These are phyloP conservation scores for Toxicodendron radicans DNA, from an alignment of 345 rosid genomes.

Conservation along the genomic window DNA sequence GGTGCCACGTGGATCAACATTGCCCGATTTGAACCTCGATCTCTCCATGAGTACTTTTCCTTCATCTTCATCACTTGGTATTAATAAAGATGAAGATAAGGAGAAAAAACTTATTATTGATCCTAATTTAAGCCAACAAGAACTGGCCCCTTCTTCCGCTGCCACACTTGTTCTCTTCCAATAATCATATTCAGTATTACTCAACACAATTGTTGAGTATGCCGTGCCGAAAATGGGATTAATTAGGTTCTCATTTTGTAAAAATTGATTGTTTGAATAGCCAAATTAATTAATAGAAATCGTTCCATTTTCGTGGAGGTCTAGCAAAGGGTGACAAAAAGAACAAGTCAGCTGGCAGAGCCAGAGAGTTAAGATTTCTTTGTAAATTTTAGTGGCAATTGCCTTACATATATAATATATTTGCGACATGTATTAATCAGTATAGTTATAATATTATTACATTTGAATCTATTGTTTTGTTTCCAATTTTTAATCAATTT, in stretches of 20 bases:
- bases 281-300: not conserved
- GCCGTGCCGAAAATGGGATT: not conserved
- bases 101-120: not conserved
- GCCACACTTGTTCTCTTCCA: slow-evolving; percentile 26
- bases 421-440: not conserved
- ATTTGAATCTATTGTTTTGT: not conserved
- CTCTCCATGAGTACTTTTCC: slow-evolving; percentile 18
- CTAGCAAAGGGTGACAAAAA: not conserved
- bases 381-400: not conserved
- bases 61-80: not conserved
- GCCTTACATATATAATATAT: not conserved
- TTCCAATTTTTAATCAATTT: not conserved
- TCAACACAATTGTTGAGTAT: not conserved
- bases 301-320: not conserved
- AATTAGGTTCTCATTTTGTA: not conserved
- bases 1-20: not conserved
- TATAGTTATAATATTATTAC: not conserved
- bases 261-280: not conserved
- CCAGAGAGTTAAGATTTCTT: not conserved
- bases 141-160: not conserved
- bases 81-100: not conserved
- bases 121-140: slow-evolving; percentile 4
- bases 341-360: not conserved
- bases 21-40: slow-evolving; percentile 60
- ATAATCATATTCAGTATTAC: slow-evolving; percentile 3